Percentiles rank a stretch among this genome's conserved stretches.
Evolutionary conservation across 2,329 filamentous ascomycete genomes (phyloP).

Genomic region (Trichoderma guizhouense): DNA sequence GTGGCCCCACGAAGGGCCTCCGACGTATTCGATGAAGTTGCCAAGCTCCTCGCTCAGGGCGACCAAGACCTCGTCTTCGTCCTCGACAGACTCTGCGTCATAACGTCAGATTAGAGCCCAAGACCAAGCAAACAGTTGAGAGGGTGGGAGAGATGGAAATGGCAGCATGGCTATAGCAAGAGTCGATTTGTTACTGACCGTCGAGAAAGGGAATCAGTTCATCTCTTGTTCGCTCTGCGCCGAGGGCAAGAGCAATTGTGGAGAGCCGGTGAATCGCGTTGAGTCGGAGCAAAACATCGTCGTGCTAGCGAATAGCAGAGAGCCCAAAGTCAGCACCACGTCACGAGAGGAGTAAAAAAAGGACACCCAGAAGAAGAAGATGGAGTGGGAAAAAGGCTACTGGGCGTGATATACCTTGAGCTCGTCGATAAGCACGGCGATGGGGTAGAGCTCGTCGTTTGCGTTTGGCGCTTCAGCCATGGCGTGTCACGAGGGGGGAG

Average conservation of each 20-base stretch:
- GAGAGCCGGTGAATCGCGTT: conserved; percentile 98
- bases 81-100: conserved; percentile 86
- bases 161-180: background rate
- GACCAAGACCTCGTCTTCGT: conserved; percentile 97
- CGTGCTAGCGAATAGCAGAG: conserved; percentile 61
- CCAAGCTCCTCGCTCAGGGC: conserved; percentile 96
- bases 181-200: conserved; percentile 58
- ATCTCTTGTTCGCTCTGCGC: conserved; percentile 93
- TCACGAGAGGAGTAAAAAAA: conserved; percentile 11
- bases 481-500: conserved; percentile 42
- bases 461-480: conserved; percentile 89
- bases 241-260: conserved; percentile 93
- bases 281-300: conserved; percentile 94
- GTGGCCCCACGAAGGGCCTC: conserved; percentile 88
- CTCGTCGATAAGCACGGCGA: conserved; percentile 99
- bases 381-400: conserved; percentile 17
- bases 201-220: conserved; percentile 99
- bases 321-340: conserved; percentile 27
- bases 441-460: conserved; percentile 98
- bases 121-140: background rate
- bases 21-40: conserved; percentile 95
- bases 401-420: conserved; percentile 69
- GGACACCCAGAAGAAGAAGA: conserved; percentile 18
- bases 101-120: conserved; percentile 6
- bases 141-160: background rate